Evolutionary conservation across 345 rosid species (phyloP).

Genomic region (Rubroshorea leprosula): DNA sequence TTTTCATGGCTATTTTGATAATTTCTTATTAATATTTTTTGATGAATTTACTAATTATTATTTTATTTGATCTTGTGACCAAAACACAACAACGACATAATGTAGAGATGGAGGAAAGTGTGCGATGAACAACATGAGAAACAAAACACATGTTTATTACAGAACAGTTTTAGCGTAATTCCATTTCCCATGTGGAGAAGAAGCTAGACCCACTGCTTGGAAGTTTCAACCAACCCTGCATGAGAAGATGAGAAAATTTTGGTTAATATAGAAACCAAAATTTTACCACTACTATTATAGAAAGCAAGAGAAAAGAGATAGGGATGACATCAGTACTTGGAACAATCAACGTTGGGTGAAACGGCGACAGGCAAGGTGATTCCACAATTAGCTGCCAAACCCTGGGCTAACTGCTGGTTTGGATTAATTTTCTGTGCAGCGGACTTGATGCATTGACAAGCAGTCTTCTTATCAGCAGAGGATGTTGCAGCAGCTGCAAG

Average conservation of each 20-base stretch:
- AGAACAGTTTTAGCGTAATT: no score
- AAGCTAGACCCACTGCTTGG: neutral
- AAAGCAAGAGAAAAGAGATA: neutral
- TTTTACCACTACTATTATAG: no score
- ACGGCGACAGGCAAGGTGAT: constrained; percentile 43
- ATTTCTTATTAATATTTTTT: no score
- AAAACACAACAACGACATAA: no score
- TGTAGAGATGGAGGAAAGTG: no score
- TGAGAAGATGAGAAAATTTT: no score
- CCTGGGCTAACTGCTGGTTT: constrained; percentile 47
- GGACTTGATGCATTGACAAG: constrained; percentile 63
- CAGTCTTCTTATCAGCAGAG: constrained; percentile 52
- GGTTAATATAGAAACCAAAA: neutral
- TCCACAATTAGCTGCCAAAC: constrained; percentile 52
- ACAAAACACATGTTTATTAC: no score
- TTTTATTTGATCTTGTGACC: no score
- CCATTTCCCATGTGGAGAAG: neutral
- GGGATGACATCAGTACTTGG: constrained; percentile 30
- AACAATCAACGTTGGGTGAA: constrained; percentile 60
- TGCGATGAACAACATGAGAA: no score
- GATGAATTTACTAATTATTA: no score
- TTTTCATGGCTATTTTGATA: no score
- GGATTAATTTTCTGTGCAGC: constrained; percentile 46
- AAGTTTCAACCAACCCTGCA: neutral
- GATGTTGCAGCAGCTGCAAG: constrained; percentile 44